Percentiles rank a stretch among this genome's conserved stretches.
phyloP scores from a whole-genome alignment of 2,329 filamentous ascomycete species.

The Bisporella sp. region DNA sequence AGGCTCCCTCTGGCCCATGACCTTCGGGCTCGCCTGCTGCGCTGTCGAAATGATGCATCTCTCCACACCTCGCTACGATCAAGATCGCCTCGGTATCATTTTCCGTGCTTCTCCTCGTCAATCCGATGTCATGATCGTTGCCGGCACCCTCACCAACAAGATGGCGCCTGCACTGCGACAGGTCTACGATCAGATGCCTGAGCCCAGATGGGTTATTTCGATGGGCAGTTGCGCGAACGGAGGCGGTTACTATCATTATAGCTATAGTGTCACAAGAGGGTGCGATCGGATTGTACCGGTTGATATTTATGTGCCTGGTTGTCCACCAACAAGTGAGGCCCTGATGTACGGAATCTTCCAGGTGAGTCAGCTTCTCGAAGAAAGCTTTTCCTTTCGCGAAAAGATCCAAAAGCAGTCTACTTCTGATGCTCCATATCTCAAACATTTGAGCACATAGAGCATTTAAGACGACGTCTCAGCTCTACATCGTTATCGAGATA shows the following conservation, averaged over 20 bases:
- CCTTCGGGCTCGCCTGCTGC: constrained; percentile 83
- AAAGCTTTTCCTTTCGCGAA: no score
- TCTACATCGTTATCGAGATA: not conserved
- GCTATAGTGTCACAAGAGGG: constrained; percentile 68
- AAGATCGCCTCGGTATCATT: constrained; percentile 83
- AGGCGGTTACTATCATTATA: constrained; percentile 83
- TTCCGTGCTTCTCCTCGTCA: constrained; percentile 84
- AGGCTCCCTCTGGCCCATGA: constrained; percentile 82
- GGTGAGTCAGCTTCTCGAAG: constrained; percentile 6
- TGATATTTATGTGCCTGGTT: constrained; percentile 74
- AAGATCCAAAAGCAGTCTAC: no score
- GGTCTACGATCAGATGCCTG: constrained; percentile 94
- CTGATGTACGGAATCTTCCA: constrained; percentile 64
- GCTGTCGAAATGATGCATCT: constrained; percentile 91
- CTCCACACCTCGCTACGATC: constrained; percentile 81
- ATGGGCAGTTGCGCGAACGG: constrained; percentile 85
- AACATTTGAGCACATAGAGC: not conserved
- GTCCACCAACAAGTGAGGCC: constrained; percentile 56
- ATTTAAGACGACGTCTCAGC: not conserved
- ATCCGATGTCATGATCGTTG: constrained; percentile 90
- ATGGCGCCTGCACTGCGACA: constrained; percentile 88
- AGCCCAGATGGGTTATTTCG: constrained; percentile 76
- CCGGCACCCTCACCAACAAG: constrained; percentile 90
- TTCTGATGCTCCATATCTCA: no score
- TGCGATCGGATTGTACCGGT: constrained; percentile 74